Conservation (phyloP, 2,329 filamentous ascomycete genomes). For the Calonectria pteridis region DNA sequence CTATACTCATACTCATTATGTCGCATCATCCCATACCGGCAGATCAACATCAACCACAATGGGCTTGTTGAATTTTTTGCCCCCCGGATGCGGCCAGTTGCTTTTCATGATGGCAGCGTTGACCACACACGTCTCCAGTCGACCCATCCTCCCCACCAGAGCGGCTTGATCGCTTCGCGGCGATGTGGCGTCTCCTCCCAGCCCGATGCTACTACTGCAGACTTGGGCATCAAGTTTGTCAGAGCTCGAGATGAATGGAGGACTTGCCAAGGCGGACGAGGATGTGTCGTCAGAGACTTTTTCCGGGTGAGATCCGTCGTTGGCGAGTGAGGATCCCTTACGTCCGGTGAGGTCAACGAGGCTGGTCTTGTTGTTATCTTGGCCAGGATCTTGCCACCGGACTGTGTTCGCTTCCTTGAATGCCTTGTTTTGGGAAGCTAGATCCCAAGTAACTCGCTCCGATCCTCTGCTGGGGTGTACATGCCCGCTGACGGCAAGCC, state of each 20-base stretch:
- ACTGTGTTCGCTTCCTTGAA: conserved; percentile 59
- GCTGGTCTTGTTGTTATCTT: conserved; percentile 68
- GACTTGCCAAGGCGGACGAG: conserved; percentile 4
- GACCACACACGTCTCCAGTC: conserved; percentile 80
- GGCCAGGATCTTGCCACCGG: conserved; percentile 71
- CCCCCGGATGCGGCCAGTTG: conserved; percentile 71
- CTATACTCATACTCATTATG: conserved; percentile 17
- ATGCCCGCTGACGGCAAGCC: conserved; percentile 78
- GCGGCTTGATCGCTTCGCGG: conserved; percentile 56
- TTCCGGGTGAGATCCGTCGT: conserved; percentile 56
- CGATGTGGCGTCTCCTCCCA: conserved; percentile 58
- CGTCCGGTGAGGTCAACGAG: conserved; percentile 70
- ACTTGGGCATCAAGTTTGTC: conserved; percentile 36
- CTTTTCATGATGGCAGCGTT: conserved; percentile 83
- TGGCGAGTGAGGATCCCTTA: conserved; percentile 57
- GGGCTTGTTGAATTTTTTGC: conserved; percentile 79
- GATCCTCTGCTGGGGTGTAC: conserved; percentile 77
- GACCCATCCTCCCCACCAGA: conserved; percentile 57
- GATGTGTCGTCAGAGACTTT: conserved; percentile 1
- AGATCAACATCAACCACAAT: conserved; percentile 87
- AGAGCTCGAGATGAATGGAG: conserved; percentile 29
- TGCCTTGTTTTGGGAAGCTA: conserved; percentile 52
- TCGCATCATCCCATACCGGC: conserved; percentile 58
- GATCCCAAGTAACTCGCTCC: conserved; percentile 72
- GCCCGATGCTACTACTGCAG: conserved; percentile 43